Conservation (phyloP, 208 protist genomes). For the Trypanosoma melophagium region DNA sequence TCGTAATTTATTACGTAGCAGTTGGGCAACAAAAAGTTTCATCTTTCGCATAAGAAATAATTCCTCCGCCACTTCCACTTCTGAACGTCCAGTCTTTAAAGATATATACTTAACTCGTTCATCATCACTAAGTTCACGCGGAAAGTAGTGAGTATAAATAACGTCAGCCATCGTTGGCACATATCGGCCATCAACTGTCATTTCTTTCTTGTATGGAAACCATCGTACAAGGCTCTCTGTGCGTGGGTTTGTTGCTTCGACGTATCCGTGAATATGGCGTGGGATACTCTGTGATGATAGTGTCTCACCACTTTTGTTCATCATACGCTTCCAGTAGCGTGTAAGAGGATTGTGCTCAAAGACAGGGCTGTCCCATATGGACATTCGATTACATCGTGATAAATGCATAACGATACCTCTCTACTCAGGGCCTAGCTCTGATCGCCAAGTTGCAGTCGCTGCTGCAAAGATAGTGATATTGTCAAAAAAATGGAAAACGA, state of each 20-base stretch:
- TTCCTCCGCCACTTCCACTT: constrained; percentile 82
- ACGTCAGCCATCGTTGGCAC: constrained; percentile 79
- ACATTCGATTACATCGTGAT: constrained; percentile 34
- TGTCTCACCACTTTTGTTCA: constrained; percentile 66
- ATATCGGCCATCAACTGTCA: constrained; percentile 77
- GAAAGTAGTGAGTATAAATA: constrained; percentile 85
- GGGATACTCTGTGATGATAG: constrained; percentile 83
- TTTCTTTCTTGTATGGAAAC: constrained; percentile 88
- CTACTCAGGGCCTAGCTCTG: too few species aligned
- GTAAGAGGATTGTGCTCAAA: constrained; percentile 84
- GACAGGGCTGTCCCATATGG: constrained; percentile 79
- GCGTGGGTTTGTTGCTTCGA: constrained; percentile 66
- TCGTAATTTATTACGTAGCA: constrained; percentile 78
- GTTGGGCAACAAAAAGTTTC: constrained; percentile 76
- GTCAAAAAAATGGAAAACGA: too few species aligned
- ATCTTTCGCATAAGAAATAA: constrained; percentile 90
- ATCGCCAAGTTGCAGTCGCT: too few species aligned
- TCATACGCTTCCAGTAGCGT: constrained; percentile 85
- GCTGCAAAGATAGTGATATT: not conserved
- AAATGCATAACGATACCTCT: constrained; percentile 22
- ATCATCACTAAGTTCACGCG: constrained; percentile 74
- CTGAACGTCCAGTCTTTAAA: constrained; percentile 68
- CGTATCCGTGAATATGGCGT: constrained; percentile 86
- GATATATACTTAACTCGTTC: constrained; percentile 82
- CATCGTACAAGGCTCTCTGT: constrained; percentile 72